phyloP scores from a whole-genome alignment of 306 rosid species.

The Chamaecrista fasciculata region DNA sequence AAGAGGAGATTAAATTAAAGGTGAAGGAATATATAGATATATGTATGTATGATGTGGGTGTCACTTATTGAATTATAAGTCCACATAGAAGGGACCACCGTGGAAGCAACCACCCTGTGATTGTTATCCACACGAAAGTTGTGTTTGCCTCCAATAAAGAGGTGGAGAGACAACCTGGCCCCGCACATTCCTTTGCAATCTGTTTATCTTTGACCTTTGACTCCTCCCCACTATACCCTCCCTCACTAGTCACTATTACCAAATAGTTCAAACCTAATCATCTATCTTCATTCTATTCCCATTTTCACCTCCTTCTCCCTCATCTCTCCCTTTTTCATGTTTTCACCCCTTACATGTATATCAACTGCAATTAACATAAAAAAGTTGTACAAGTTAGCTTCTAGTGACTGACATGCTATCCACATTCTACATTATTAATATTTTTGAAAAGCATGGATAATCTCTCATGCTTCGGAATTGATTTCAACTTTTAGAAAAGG shows the following conservation, averaged over 20 bases:
- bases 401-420: slow-evolving; percentile 6
- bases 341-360: neutral
- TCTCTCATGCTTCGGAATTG: slow-evolving; percentile 7
- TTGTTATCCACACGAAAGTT: slow-evolving; percentile 57
- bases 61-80: slow-evolving; percentile 30
- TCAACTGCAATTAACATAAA: no score
- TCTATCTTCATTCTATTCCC: neutral
- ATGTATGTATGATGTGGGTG: slow-evolving; percentile 17
- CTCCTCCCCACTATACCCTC: slow-evolving; percentile 40
- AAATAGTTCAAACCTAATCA: slow-evolving; percentile 36
- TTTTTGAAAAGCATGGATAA: neutral
- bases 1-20: slow-evolving; percentile 5
- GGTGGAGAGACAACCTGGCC: slow-evolving; percentile 73
- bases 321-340: neutral
- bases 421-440: neutral
- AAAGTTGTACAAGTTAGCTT: no score
- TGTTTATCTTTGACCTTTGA: slow-evolving; percentile 85
- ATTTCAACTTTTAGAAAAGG: slow-evolving; percentile 28
- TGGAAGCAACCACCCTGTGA: slow-evolving; percentile 22
- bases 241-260: slow-evolving; percentile 36
- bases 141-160: slow-evolving; percentile 42
- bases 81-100: slow-evolving; percentile 37
- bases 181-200: slow-evolving; percentile 57
- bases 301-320: slow-evolving; percentile 28
- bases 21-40: slow-evolving; percentile 16